Percentiles rank a stretch among this genome's conserved stretches.
phyloP scores from a whole-genome alignment of 2,329 filamentous ascomycete genomes.

The Fusarium incarnatum region DNA sequence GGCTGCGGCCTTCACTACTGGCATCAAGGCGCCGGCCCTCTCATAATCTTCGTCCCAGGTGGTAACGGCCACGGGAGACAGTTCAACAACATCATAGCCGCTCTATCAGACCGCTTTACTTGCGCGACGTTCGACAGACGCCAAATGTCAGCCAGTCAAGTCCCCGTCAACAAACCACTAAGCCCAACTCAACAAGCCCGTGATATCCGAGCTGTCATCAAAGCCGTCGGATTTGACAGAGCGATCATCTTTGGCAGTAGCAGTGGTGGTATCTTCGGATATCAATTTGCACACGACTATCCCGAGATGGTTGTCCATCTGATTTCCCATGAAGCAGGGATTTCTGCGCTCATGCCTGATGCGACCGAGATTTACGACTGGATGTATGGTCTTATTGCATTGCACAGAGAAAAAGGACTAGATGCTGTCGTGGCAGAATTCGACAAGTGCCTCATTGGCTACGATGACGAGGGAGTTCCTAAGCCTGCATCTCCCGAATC shows the following conservation, averaged over 20 bases:
- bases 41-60: constrained; percentile 8
- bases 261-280: constrained; percentile 3
- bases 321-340: not conserved
- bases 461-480: not conserved
- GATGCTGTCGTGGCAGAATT: not conserved
- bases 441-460: not conserved
- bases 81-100: constrained; percentile 8
- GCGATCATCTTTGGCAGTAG: not conserved
- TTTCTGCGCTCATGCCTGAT: not conserved
- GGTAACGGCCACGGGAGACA: constrained; percentile 13
- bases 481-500: not conserved
- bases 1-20: constrained; percentile 18
- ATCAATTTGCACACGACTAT: constrained; percentile 17
- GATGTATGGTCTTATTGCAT: not conserved
- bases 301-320: constrained; percentile 8
- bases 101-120: not conserved
- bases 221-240: not conserved
- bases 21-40: not conserved
- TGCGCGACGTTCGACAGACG: constrained; percentile 12
- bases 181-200: constrained; percentile 9
- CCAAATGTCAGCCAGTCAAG: constrained; percentile 21
- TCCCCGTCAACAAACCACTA: not conserved
- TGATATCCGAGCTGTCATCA: constrained; percentile 1
- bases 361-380: not conserved
- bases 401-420: fast-evolving